phyloP scores from a whole-genome alignment of 2,329 filamentous ascomycete genomes.

The Cladobotryum mycophilum region DNA sequence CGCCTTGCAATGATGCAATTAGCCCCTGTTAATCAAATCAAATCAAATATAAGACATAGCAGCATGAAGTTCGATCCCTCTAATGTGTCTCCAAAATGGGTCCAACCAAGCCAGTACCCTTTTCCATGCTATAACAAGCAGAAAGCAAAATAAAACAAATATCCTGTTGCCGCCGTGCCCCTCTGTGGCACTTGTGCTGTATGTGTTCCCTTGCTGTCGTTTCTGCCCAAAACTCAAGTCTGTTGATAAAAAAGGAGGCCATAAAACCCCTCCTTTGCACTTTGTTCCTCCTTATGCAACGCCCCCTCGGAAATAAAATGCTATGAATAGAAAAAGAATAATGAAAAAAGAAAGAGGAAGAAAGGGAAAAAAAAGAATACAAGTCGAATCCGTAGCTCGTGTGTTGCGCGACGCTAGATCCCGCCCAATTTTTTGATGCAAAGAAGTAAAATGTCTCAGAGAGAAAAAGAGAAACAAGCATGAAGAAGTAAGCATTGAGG shows the following conservation, averaged over 20 bases:
- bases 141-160: neutral
- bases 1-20: neutral
- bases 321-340: neutral
- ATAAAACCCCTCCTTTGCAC: neutral
- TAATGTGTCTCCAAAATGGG: neutral
- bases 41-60: neutral
- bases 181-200: neutral
- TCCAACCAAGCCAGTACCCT: neutral
- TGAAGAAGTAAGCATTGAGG: neutral
- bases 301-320: neutral
- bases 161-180: neutral
- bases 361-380: neutral
- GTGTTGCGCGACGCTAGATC: neutral
- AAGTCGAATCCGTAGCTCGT: neutral
- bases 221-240: no score
- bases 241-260: neutral
- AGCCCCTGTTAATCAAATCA: neutral
- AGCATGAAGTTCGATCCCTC: neutral
- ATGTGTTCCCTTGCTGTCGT: no score
- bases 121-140: neutral
- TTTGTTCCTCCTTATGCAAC: neutral
- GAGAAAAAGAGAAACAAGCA: neutral
- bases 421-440: conserved; percentile 1
- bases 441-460: neutral
- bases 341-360: neutral